Conservation (phyloP, 495 filamentous ascomycete genomes). For the Glutinoglossum americanum region DNA sequence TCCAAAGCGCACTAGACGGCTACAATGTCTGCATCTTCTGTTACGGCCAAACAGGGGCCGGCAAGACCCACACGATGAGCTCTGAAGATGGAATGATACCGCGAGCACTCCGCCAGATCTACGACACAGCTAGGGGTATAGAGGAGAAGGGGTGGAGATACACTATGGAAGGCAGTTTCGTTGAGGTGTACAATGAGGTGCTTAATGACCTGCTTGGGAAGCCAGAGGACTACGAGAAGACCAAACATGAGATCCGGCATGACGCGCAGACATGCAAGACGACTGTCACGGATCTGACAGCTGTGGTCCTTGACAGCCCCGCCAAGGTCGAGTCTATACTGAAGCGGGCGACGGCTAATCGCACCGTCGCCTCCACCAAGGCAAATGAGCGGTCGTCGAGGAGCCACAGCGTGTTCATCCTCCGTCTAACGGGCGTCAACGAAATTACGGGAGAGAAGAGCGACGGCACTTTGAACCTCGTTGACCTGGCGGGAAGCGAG, state of each 20-base stretch:
- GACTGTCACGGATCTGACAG: conserved; percentile 61
- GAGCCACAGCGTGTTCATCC: conserved; percentile 89
- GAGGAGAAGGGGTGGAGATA: conserved; percentile 89
- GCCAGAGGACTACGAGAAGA: conserved; percentile 54
- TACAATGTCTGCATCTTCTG: conserved; percentile 99
- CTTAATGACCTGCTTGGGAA: conserved; percentile 78
- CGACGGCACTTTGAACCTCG: conserved; percentile 87
- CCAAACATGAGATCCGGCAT: conserved; percentile 82
- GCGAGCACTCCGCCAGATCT: conserved; percentile 77
- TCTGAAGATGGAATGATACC: conserved; percentile 90
- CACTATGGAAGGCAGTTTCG: conserved; percentile 80
- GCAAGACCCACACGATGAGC: conserved; percentile 95
- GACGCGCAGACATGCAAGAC: conserved; percentile 65
- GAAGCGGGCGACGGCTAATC: conserved; percentile 54
- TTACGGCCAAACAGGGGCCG: conserved; percentile 92
- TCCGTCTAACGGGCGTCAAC: conserved; percentile 69
- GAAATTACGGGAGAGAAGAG: conserved; percentile 60
- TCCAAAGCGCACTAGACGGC: conserved; percentile 88
- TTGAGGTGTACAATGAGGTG: conserved; percentile 99
- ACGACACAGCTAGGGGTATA: conserved; percentile 58
- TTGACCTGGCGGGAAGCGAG: conserved; percentile 88
- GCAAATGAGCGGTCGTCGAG: conserved; percentile 88
- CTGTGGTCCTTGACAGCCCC: conserved; percentile 54
- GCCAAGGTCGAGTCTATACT: conserved; percentile 63
- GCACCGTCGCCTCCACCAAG: conserved; percentile 85